Evolutionary conservation across 345 rosid genomes (phyloP).

Genomic region (Cochlearia excelsa): DNA sequence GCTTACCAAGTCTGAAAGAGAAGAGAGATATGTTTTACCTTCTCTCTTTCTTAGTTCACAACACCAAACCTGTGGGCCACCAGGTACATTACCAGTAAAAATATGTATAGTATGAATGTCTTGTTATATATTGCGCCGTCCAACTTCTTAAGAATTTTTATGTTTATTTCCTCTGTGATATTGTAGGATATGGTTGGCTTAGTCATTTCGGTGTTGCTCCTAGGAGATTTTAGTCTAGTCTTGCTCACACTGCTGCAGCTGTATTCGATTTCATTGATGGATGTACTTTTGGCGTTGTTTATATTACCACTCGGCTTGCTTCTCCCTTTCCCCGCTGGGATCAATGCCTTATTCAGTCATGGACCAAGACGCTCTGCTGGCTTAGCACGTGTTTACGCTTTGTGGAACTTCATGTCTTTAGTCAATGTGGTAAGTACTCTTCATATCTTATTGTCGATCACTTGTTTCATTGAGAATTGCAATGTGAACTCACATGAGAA

Average conservation of each 20-base stretch:
- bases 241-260: constrained; percentile 93
- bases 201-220: constrained; percentile 89
- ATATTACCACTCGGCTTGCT: constrained; percentile 90
- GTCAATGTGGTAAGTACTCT: constrained; percentile 77
- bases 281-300: constrained; percentile 78
- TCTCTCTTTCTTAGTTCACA: constrained; percentile 87
- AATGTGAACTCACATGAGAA: constrained; percentile 1
- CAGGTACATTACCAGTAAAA: constrained; percentile 52
- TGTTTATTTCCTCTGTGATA: constrained; percentile 13
- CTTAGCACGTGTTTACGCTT: constrained; percentile 88
- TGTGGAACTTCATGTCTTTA: constrained; percentile 87
- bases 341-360: constrained; percentile 96
- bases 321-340: constrained; percentile 97
- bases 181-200: constrained; percentile 98
- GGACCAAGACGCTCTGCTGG: constrained; percentile 98
- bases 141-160: constrained; percentile 6
- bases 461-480: constrained; percentile 13
- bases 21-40: constrained; percentile 79
- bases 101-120: constrained; percentile 11
- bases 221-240: constrained; percentile 99
- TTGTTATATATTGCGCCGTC: background rate
- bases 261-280: constrained; percentile 85
- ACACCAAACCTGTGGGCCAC: constrained; percentile 98
- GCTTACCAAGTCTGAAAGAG: constrained; percentile 71
- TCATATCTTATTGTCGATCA: constrained; percentile 6